Conservation (phyloP, 2,329 filamentous ascomycete genomes). For the Magnaporthales sp. region DNA sequence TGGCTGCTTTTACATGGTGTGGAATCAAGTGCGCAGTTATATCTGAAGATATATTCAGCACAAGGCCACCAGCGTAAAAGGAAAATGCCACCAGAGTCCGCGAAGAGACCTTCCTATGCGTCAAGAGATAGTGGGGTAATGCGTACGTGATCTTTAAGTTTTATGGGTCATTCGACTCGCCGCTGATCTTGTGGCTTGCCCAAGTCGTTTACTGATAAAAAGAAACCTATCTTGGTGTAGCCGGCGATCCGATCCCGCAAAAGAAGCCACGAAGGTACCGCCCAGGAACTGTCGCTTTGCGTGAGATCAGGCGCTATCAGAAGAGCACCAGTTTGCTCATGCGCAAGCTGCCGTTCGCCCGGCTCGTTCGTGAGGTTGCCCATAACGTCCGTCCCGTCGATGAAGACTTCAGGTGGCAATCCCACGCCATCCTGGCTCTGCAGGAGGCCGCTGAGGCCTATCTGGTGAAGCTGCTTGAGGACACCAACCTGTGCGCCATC, state of each 20-base stretch:
- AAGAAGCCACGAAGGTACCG: constrained; percentile 56
- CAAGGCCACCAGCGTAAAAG: no score
- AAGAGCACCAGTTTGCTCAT: constrained; percentile 79
- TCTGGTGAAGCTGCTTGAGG: constrained; percentile 91
- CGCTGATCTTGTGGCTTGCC: neutral
- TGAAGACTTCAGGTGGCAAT: constrained; percentile 89
- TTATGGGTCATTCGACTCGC: no score
- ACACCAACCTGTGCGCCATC: constrained; percentile 91
- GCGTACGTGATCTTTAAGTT: constrained; percentile 20
- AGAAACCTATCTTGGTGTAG: constrained; percentile 30
- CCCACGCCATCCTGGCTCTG: constrained; percentile 83
- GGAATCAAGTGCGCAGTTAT: no score
- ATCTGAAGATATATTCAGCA: no score
- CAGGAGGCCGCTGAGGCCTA: constrained; percentile 97
- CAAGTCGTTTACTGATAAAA: constrained; percentile 8
- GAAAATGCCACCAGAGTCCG: no score
- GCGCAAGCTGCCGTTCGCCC: no score
- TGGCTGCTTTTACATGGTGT: no score
- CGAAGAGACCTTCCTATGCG: neutral
- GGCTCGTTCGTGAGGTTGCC: no score
- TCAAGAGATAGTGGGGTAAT: constrained; percentile 29
- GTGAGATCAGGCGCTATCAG: constrained; percentile 88
- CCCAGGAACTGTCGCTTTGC: constrained; percentile 77
- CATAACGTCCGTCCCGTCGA: no score
- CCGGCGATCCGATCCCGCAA: constrained; percentile 64